These are phyloP conservation scores for Udeniomyces megalosporus DNA, from an alignment of 768 basidiomycete genomes.

Conservation along the genomic window DNA sequence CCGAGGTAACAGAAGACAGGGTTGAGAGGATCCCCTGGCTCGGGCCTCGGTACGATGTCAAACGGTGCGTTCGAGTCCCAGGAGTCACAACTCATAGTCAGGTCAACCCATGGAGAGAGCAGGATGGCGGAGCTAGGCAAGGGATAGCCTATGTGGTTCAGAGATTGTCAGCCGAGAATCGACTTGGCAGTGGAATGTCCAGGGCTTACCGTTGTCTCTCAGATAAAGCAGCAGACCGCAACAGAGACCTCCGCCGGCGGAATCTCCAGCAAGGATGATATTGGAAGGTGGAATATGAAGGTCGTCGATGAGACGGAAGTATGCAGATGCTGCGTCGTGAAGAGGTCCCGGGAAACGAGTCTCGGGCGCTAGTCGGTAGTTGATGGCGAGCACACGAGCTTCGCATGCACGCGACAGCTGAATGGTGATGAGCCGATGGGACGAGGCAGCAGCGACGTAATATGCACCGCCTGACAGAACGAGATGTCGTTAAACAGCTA, in stretches of 20 bases:
- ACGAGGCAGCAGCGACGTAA: constrained; percentile 77
- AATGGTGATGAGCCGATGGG: constrained; percentile 77
- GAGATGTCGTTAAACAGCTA: too few species aligned
- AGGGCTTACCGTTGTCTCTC: constrained; percentile 49
- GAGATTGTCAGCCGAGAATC: too few species aligned
- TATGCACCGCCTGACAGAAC: constrained; percentile 52
- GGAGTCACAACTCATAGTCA: constrained; percentile 96
- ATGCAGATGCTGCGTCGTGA: constrained; percentile 70
- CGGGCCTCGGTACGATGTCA: constrained; percentile 29
- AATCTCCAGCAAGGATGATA: constrained; percentile 73
- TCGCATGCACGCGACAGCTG: constrained; percentile 76
- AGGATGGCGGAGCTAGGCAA: constrained; percentile 72
- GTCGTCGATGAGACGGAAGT: constrained; percentile 59
- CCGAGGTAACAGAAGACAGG: constrained; percentile 78
- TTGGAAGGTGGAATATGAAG: constrained; percentile 82
- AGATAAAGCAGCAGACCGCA: constrained; percentile 84
- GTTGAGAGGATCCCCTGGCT: constrained; percentile 23
- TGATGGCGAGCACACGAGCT: constrained; percentile 77
- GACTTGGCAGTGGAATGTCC: too few species aligned
- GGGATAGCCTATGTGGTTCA: constrained; percentile 44
- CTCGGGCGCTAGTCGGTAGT: constrained; percentile 92
- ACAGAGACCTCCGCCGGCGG: constrained; percentile 76
- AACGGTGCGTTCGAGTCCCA: constrained; percentile 65
- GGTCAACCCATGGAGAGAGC: constrained; percentile 92
- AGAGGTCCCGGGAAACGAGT: constrained; percentile 81